Percentiles rank a stretch among this genome's conserved stretches.
Conservation (phyloP, 1,139 yeast species). For the Blastobotrys ciferrii region DNA sequence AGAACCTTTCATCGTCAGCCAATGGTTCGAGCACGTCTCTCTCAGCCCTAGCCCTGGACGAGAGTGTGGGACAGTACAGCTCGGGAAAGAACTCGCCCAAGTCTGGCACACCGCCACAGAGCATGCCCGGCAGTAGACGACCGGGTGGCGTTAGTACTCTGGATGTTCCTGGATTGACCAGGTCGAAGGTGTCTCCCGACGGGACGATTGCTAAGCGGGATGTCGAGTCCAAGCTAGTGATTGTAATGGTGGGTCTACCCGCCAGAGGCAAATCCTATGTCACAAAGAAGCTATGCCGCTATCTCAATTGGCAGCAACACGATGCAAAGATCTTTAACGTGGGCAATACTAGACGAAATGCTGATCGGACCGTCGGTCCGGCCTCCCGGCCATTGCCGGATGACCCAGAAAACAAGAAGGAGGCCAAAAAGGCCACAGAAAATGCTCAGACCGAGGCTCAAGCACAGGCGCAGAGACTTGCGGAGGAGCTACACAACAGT, state of each 20-base stretch:
- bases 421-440: slow-evolving; percentile 9
- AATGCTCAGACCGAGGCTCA: slow-evolving; percentile 4
- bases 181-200: slow-evolving; percentile 78
- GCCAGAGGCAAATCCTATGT: slow-evolving; percentile 78
- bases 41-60: slow-evolving; percentile 3
- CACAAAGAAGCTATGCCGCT: slow-evolving; percentile 83
- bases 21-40: slow-evolving; percentile 1
- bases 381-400: slow-evolving; percentile 72
- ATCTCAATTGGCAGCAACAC: slow-evolving; percentile 89
- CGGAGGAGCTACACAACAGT: slow-evolving; percentile 11
- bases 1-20: slow-evolving; percentile 13
- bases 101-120: slow-evolving; percentile 25
- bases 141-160: slow-evolving; percentile 64
- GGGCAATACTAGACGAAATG: slow-evolving; percentile 85
- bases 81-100: slow-evolving; percentile 21
- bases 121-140: slow-evolving; percentile 23
- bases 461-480: slow-evolving; percentile 9
- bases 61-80: neutral
- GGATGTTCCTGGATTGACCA: slow-evolving; percentile 90
- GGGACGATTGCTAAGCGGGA: slow-evolving; percentile 72
- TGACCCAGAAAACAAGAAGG: slow-evolving; percentile 52
- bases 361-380: slow-evolving; percentile 63
- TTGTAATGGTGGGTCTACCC: slow-evolving; percentile 92
- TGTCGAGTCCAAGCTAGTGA: slow-evolving; percentile 79
- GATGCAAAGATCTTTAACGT: slow-evolving; percentile 89